phyloP scores from a whole-genome alignment of 768 basidiomycete species.

The Ramaria rubella region DNA sequence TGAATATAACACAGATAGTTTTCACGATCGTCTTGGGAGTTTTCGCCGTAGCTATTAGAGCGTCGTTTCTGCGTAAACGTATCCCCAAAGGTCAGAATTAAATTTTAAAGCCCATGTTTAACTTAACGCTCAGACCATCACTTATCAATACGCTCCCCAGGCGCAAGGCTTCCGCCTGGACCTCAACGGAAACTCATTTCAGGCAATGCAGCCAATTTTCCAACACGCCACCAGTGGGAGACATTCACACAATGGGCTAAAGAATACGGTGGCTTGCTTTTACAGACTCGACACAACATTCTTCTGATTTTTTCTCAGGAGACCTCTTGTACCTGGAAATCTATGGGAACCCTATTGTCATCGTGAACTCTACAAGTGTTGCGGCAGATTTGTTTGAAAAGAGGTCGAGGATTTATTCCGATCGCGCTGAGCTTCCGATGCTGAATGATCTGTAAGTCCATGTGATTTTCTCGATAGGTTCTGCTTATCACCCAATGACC shows the following conservation, averaged over 20 bases:
- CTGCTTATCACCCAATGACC: not conserved
- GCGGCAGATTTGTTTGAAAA: conserved; percentile 24
- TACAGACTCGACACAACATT: not conserved
- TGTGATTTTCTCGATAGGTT: not conserved
- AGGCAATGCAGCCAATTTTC: conserved; percentile 14
- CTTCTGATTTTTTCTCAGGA: not conserved
- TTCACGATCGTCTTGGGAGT: too few species aligned
- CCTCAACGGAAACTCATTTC: conserved; percentile 8
- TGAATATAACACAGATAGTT: too few species aligned
- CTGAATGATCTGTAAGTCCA: conserved; percentile 1
- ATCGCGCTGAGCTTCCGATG: conserved; percentile 19
- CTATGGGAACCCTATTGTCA: not conserved
- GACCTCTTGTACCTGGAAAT: not conserved
- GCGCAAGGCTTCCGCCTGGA: conserved; percentile 11
- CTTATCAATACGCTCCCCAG: too few species aligned
- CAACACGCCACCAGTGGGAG: conserved; percentile 11
- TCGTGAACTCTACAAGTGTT: conserved; percentile 19
- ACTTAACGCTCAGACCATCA: too few species aligned
- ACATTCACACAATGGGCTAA: conserved; percentile 11
- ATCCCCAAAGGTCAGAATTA: too few species aligned
- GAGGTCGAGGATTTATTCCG: conserved; percentile 23
- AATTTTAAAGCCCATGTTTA: too few species aligned
- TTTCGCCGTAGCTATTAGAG: too few species aligned
- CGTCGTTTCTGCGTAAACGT: too few species aligned
- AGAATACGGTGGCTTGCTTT: conserved; percentile 11